Conservation (phyloP, 441 rosid species). For the Aleurites moluccanus region DNA sequence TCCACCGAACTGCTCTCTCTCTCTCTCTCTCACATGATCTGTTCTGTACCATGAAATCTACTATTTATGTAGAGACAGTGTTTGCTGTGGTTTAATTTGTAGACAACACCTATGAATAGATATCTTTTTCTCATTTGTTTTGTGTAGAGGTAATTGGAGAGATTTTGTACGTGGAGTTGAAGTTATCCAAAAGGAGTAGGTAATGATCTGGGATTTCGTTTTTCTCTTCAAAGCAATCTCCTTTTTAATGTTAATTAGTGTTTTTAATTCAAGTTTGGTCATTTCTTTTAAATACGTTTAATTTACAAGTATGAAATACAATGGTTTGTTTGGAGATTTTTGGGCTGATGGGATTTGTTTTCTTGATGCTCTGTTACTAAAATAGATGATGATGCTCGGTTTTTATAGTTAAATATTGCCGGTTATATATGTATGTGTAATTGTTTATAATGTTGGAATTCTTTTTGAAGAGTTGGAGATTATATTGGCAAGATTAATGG, state of each 20-base stretch:
- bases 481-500: constrained; percentile 32
- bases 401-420: constrained; percentile 1
- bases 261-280: neutral
- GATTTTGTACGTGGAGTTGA: constrained; percentile 26
- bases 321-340: constrained; percentile 1
- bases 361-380: constrained; percentile 9
- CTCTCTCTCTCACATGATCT: no score
- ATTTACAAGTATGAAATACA: neutral
- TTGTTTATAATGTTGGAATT: constrained; percentile 14
- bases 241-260: constrained; percentile 8
- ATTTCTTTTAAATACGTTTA: constrained; percentile 3
- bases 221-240: constrained; percentile 12
- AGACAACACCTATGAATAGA: neutral
- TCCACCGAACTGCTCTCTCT: constrained; percentile 5
- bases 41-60: no score
- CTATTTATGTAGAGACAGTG: no score
- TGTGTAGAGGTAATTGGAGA: constrained; percentile 7
- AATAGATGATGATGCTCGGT: neutral
- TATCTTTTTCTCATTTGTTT: neutral
- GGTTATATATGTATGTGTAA: neutral
- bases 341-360: constrained; percentile 9
- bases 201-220: constrained; percentile 38
- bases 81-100: constrained; percentile 4
- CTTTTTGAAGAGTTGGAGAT: constrained; percentile 21
- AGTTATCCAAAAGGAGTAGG: constrained; percentile 31